Percentiles rank a stretch among this genome's conserved stretches.
These are phyloP conservation scores for Tilletia horrida DNA, from an alignment of 1,284 basidiomycete species.

Conservation along the genomic window DNA sequence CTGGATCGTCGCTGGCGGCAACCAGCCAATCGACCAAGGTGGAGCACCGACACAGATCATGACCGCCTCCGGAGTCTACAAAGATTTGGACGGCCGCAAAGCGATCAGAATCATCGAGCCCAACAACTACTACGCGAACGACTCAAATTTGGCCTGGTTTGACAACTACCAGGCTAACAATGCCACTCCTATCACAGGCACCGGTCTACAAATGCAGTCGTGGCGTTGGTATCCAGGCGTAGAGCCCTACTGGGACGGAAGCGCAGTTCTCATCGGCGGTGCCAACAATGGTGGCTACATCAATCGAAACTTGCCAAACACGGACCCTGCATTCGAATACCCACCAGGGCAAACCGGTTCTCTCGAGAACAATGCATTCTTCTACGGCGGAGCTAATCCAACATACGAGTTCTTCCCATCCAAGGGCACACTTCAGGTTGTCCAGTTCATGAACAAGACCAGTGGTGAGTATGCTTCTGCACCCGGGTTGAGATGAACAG, in stretches of 20 bases:
- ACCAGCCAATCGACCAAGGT: conserved; percentile 53
- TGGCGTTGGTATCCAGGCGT: conserved; percentile 53
- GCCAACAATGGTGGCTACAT: conserved; percentile 50
- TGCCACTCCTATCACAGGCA: conserved; percentile 33
- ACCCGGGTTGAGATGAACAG: too few species aligned
- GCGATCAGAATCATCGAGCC: conserved; percentile 51
- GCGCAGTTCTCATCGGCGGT: conserved; percentile 49
- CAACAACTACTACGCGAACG: conserved; percentile 17
- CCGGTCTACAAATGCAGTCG: conserved; percentile 31
- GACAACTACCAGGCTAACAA: conserved; percentile 5
- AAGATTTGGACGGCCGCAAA: conserved; percentile 47
- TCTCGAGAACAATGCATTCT: conserved; percentile 26
- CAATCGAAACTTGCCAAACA: conserved; percentile 52
- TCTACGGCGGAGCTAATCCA: conserved; percentile 40
- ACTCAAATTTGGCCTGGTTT: background rate
- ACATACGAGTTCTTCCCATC: conserved; percentile 52
- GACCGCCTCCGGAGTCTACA: conserved; percentile 30
- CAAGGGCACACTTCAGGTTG: conserved; percentile 29
- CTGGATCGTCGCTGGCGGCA: conserved; percentile 55
- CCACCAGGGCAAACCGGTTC: background rate
- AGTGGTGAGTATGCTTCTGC: conserved; percentile 32
- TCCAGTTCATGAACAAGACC: conserved; percentile 49
- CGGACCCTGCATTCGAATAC: conserved; percentile 35
- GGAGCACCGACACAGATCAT: conserved; percentile 29
- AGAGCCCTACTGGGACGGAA: conserved; percentile 51